Base-by-base conservation (phyloP, 345 rosid genomes). In the Eutrema yunnanense region DNA sequence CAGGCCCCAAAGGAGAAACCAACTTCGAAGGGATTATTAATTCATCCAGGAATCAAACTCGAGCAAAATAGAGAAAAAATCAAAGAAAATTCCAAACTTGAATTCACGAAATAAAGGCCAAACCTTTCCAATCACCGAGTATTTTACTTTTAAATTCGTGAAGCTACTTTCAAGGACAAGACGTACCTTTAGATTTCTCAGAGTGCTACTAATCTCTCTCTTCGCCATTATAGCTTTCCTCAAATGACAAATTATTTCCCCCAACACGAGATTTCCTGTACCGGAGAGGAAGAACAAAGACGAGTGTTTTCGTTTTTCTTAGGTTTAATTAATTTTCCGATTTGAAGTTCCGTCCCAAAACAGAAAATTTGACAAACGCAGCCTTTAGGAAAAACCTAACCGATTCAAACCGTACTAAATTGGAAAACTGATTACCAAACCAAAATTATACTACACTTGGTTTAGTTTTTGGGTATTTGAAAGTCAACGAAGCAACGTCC, bases 181-280 rank as follows among this genome's bases (percentile, higher is more conserved):
- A 29, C 52, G 29, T 83, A 94, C 98, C 97, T 89, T 94, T 77
- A 94, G 82, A 77, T 84, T 92, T 84, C 72, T 86, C 82, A 94
- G 81, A 50, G 97, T 94, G 76, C 78, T 85, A 60, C 97, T 91
- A 34, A 94, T 83, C 86, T 89, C 98, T 32, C 96, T 89, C 77
- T 87, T 92, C 52, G 92, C 87, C 97, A 89, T 92, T 59, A 11
- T 3, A 57, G 72, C 68, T 76, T 3, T 11, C 30, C 70, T 46
- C 42, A 46, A 37, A 42, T 32, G 26, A 37, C 65, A 27, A 8
- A 12, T 49, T 5, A 12, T 33, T 42, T 52, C 49, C 11, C 33
- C 38, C 37, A n/a, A 36, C 47, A 46, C 71, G 36, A 69, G 36
- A 26, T 67, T 60, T 14, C 68, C 47, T 68, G 13, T 52, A 27